Evolutionary conservation across 2,329 filamentous ascomycete genomes (phyloP), one percentile per base, ranked within the genome.

Genomic region (Xylariomycetidae sp.): DNA sequence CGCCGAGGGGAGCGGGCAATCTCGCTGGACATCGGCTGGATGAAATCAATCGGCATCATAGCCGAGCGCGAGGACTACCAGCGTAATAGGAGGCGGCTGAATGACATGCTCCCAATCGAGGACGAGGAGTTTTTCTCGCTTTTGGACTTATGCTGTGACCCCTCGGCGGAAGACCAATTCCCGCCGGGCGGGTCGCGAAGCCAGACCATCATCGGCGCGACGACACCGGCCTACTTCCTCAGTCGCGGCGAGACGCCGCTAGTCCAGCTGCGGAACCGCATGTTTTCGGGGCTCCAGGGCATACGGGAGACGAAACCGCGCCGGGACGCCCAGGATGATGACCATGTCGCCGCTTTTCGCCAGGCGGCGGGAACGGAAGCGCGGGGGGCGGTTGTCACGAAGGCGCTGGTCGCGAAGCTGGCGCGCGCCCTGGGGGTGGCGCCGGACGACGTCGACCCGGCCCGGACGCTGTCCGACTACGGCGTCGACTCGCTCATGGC

Each of bases 91-190:
- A 34, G 39, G 30, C 33, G 25, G 17, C 34, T 20, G 22, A 34
- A 35, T 9, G 45, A 48, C 10, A 44, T 51, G 39, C 23, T 30
- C 24, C 41, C 42, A 23, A 43, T 55, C 10, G 43, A 49, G 19
- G 42, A 38, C 4, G 28, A 19, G 4, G 52, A 56, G 9, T 20
- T 56, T 4, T 27, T 52, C 4, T 46, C 47, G 1, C 31, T 54
- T 13, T 30, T 57, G 1, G 44, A 41, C n/a, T 17, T 44, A 3
- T 35, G 25, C 14, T 50, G 46, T 23, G 46, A 50, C 16, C 51
- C 50, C 4, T 28, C 32, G 10, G n/a, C n/a, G n/a, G n/a, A n/a
- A n/a, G n/a, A n/a, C n/a, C n/a, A n/a, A n/a, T n/a, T n/a, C n/a
- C n/a, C n/a, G n/a, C n/a, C n/a, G n/a, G n/a, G n/a, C n/a, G n/a